These are phyloP conservation scores for Gossypium thurberi DNA, from an alignment of 345 rosid genomes.

Conservation along the genomic window DNA sequence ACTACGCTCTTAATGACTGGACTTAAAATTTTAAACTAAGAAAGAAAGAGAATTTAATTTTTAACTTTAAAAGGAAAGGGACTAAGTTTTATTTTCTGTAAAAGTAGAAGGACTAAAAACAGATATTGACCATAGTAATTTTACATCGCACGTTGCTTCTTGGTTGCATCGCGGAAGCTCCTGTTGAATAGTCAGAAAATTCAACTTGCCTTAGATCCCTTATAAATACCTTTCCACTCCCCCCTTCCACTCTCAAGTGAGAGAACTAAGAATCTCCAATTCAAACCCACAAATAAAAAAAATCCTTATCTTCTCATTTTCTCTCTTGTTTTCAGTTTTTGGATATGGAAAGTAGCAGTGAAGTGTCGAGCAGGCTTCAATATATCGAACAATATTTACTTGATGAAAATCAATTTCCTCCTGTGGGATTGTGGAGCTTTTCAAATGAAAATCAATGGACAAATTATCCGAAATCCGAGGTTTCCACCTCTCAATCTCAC, in stretches of 20 bases:
- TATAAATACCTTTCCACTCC: conserved; percentile 6
- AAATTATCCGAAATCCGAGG: conserved; percentile 6
- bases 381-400: conserved; percentile 50
- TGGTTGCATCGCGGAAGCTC: conserved; percentile 10
- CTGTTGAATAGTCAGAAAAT: conserved; percentile 15
- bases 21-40: too few relatives aligned
- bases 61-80: too few relatives aligned
- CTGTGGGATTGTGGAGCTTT: conserved; percentile 8
- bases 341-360: conserved; percentile 33
- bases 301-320: neutral
- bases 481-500: conserved; percentile 12
- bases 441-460: conserved; percentile 14
- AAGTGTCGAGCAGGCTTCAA: conserved; percentile 34
- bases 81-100: too few relatives aligned
- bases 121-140: neutral
- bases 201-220: neutral
- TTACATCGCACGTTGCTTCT: conserved; percentile 9
- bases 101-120: too few relatives aligned
- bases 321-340: neutral
- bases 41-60: too few relatives aligned
- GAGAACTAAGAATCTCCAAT: neutral
- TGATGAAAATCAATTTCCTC: conserved; percentile 34
- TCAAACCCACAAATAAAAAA: neutral
- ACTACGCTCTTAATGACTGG: too few relatives aligned
- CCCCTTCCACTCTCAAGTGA: neutral